These are phyloP conservation scores for Candida wancherniae DNA, from an alignment of 805 yeast genomes.

Conservation along the genomic window DNA sequence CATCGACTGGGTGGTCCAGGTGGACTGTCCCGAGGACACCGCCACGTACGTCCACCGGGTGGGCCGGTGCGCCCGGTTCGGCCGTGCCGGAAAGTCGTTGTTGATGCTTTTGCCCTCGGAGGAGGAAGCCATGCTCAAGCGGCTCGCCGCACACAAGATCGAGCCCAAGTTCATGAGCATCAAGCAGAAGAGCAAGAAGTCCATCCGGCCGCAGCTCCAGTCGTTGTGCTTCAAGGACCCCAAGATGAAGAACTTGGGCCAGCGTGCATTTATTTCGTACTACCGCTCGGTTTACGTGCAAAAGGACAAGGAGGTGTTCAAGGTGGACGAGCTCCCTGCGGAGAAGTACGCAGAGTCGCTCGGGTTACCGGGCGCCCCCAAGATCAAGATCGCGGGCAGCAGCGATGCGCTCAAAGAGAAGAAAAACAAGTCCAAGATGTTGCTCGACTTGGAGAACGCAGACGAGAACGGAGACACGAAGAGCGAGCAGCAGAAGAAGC, in stretches of 20 bases:
- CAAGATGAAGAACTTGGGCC: conserved; percentile 86
- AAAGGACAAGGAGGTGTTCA: conserved; percentile 81
- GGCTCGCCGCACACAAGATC: conserved; percentile 58
- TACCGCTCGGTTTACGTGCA: conserved; percentile 80
- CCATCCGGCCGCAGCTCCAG: conserved; percentile 80
- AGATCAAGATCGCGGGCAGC: conserved; percentile 63
- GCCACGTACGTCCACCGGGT: conserved; percentile 90
- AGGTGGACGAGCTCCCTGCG: conserved; percentile 67
- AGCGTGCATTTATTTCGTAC: conserved; percentile 92
- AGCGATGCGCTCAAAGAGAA: conserved; percentile 58
- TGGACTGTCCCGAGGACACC: conserved; percentile 87
- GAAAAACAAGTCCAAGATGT: conserved; percentile 77
- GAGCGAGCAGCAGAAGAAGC: conserved; percentile 31
- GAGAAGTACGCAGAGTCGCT: conserved; percentile 83
- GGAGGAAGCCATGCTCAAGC: conserved; percentile 66
- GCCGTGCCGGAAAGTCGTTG: conserved; percentile 76
- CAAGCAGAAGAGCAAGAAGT: conserved; percentile 65
- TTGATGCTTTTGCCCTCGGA: conserved; percentile 82
- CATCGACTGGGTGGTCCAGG: conserved; percentile 90
- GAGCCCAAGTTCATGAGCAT: conserved; percentile 70
- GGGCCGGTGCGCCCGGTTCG: conserved; percentile 86
- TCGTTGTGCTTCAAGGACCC: conserved; percentile 89
- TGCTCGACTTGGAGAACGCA: conserved; percentile 50
- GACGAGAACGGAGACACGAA: conserved; percentile 60
- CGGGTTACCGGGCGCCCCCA: conserved; percentile 96